Base-by-base conservation (phyloP, 2,329 filamentous ascomycete species). In the Saccharata proteae region DNA sequence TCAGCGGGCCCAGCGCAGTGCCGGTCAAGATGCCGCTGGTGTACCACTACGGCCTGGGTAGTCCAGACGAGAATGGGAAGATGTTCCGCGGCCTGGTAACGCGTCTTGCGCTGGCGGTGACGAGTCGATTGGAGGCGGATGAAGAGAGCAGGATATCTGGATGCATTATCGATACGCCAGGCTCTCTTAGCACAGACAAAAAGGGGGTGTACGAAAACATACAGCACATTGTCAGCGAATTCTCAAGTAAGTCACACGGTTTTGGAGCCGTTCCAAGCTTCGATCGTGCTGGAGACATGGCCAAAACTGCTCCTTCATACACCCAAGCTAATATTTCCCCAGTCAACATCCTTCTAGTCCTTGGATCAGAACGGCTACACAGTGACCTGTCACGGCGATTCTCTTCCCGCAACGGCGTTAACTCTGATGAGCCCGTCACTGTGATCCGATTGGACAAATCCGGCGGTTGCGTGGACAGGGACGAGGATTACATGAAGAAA, bases 11-110 rank as follows among this genome's bases (percentile, higher is more conserved):
- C 1, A 90, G 80, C 43, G 72, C 77, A 1, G 76, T 93, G 12
- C 86, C 88, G 0, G 83, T 93, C 31, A 96, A 94, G 62, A 66
- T 93, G 44, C 90, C 90, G 4, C 61, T 98, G 32, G 84, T 88
- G 16, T 93, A 93, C 51, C 83, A 85, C 55, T 93, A 82, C 53
- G 88, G 90, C 11, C 64, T 80, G 40, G 67, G 72, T 31, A 74
- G 67, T 39, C 71, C 83, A 1, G 77, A 84, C 43, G 80, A 84
- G 29, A 80, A 84, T 38, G 22, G 71, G 0, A 69, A 64, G 19
- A 59, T 88, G 25, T 96, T 80, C 60, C 79, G 74, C 47, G 70
- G 77, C 9, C 60, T 94, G 38, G 62, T 82, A 15, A 81, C 78
- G 26, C 71, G 80, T 39, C 64, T 96, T 50, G 85, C 84, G 0